Base-by-base conservation (phyloP, 768 basidiomycete genomes). In the Gloeopeniophorella convolvens region DNA sequence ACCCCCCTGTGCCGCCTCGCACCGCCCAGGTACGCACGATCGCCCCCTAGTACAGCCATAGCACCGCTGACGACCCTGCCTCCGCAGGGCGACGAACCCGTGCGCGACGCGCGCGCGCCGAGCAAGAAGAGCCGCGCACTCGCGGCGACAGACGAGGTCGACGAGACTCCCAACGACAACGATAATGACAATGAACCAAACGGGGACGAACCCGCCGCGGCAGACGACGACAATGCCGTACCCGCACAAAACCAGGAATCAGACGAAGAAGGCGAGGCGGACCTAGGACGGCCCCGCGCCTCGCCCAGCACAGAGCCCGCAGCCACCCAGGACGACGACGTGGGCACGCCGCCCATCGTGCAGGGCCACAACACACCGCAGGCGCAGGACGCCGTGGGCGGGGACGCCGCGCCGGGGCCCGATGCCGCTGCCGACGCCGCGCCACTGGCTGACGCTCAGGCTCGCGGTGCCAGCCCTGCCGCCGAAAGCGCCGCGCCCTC, bases 121-220 rank as follows among this genome's bases (percentile, higher is more conserved):
- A 77, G 83, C 32, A 89, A 89, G 75, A 89, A 85, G 73, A 87
- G 88, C 59, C 72, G 83, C 43, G 70, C 65, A 45, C 69, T 88
- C 43, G 64, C 79, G 43, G 80, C 84, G 0, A 50, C 63, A 27
- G 61, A 68, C 26, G 68, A 68, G 48, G 74, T 74, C 48, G 82
- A 85, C 53, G 83, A 87, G 64, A n/a, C n/a, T n/a, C n/a, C n/a
- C n/a, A n/a, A n/a, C n/a, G n/a, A n/a, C n/a, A n/a, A n/a, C n/a
- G n/a, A n/a, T n/a, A 76, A 79, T 36, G 54, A 32, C 21, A 79
- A 82, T 58, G 63, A 57, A n/a, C n/a, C n/a, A n/a, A n/a, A n/a
- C 11, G 60, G 56, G 5, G 42, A 42, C 21, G 82, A 85, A 63
- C 76, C 79, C 34, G 42, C 13, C 15, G 79, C 80, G 56, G 61